A percentile compares a stretch with the other conserved stretches of the same genome.
Conservation (phyloP, 2,329 filamentous ascomycete species). For the Aureobasidium subglaciale region DNA sequence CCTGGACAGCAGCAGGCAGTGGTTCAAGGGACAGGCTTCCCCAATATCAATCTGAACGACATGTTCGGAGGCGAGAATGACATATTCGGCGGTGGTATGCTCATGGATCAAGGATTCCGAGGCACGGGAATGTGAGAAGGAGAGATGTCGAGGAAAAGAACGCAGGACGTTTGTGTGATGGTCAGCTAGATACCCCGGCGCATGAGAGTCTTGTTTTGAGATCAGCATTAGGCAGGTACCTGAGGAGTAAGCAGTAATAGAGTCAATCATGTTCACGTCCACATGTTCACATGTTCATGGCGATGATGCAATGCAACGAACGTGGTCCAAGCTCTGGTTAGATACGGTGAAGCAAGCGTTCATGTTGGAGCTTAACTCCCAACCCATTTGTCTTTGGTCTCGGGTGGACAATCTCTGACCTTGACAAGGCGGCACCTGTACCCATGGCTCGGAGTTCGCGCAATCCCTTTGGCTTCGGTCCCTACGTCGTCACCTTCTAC, state of each 20-base stretch:
- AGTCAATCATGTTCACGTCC: not conserved
- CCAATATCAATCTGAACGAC: constrained; percentile 31
- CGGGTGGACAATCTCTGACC: not conserved
- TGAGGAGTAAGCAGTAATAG: not conserved
- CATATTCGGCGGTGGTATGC: constrained; percentile 24
- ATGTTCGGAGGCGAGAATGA: constrained; percentile 32
- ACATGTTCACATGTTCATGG: not conserved
- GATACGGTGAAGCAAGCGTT: not conserved
- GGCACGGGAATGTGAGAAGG: not conserved
- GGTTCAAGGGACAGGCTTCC: constrained; percentile 22
- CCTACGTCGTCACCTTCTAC: constrained; percentile 74
- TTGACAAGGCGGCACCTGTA: not conserved
- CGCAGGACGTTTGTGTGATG: not conserved
- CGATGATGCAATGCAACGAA: not conserved
- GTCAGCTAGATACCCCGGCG: constrained; percentile 14
- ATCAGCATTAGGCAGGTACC: not conserved
- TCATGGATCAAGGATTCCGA: constrained; percentile 19
- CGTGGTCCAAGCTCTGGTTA: not conserved
- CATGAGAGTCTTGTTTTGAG: not conserved
- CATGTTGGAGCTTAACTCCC: not conserved
- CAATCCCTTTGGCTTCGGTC: constrained; percentile 63
- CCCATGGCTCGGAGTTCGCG: constrained; percentile 20
- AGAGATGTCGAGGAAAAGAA: not conserved
- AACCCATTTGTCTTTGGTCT: not conserved
- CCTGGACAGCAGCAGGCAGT: constrained; percentile 14